Evolutionary conservation across 306 rosid genomes (phyloP), one percentile per base, ranked within the genome.

Genomic region (Leucaena leucocephala): DNA sequence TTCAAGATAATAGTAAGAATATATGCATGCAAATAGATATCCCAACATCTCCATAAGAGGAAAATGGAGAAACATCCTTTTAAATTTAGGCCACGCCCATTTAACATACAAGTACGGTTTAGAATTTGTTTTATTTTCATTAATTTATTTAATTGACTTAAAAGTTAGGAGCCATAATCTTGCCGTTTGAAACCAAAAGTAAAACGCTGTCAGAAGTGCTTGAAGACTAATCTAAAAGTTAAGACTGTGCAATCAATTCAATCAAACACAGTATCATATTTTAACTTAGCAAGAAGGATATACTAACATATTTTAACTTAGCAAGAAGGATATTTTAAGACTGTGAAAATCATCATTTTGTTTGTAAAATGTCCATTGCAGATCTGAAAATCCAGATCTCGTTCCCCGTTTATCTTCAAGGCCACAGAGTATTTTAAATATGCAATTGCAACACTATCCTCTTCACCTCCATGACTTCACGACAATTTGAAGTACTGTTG

Each of bases 201-300:
- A 57, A 57, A 21, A 5, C 10, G 17, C 7, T 22, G 48, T 17
- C 59, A 70, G 6, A 55, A 81, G 38, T 11, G 68, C 33, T 61
- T 13, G 48, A 76, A 46, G 16, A 42, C 13, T 5, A 7, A 46
- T 50, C 36, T 4, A 38, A 43, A 34, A 13, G 61, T 19, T 22
- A 44, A 74, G 61, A 14, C 38, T 2, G 15, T 14, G 12, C 22
- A 44, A 71, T 33, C 10, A 3, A 67, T 27, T 38, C 46, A 58
- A 69, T 68, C 50, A 10, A 17, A 81, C 48, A 57, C n/a, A 43
- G n/a, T 17, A 63, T 2, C n/a, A 59, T 50, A 72, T 2, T 39
- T 3, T 21, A 72, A 33, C 48, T 4, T 76, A 76, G 35, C 54
- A 84, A 42, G 8, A 59, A 59, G 35, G 66, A 59, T 59, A 27